Conservation (phyloP, 208 protist species). For the Herpetomonas tarakana region DNA sequence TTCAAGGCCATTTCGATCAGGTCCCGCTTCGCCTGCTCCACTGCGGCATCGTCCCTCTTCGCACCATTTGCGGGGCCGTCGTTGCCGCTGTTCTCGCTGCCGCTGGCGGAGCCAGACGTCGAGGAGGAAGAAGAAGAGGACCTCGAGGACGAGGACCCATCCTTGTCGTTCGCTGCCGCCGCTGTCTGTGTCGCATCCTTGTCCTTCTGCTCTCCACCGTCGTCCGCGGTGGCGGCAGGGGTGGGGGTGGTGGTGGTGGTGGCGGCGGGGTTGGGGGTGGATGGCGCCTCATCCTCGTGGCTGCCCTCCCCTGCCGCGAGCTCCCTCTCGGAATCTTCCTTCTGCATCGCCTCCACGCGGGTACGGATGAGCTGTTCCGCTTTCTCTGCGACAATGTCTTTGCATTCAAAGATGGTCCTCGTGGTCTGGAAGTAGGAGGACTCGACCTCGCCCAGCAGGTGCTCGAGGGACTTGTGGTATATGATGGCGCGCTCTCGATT, state of each 20-base stretch:
- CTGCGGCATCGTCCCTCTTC: background rate
- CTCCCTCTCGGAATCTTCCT: background rate
- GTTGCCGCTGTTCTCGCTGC: background rate
- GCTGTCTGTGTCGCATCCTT: background rate
- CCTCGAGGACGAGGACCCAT: too few relatives aligned
- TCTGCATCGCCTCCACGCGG: background rate
- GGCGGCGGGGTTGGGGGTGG: background rate
- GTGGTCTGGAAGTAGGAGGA: slow-evolving; percentile 37
- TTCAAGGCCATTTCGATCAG: background rate
- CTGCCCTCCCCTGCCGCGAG: background rate
- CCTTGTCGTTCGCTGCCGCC: background rate
- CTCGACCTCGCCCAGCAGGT: slow-evolving; percentile 54
- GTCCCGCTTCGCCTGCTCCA: background rate
- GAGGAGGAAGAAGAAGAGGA: too few relatives aligned
- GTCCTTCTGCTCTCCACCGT: background rate
- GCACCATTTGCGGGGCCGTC: background rate
- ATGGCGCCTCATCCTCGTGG: slow-evolving; percentile 5
- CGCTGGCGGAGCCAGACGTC: too few relatives aligned
- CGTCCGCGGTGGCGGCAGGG: background rate
- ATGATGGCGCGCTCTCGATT: slow-evolving; percentile 1
- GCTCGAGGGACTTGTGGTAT: slow-evolving; percentile 38
- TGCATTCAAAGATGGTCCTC: slow-evolving; percentile 25
- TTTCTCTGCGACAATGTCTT: slow-evolving; percentile 17
- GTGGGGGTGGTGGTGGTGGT: background rate
- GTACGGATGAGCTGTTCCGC: slow-evolving; percentile 9